Evolutionary conservation across 2,329 filamentous ascomycete genomes (phyloP).

Genomic region (Fusarium sp.): DNA sequence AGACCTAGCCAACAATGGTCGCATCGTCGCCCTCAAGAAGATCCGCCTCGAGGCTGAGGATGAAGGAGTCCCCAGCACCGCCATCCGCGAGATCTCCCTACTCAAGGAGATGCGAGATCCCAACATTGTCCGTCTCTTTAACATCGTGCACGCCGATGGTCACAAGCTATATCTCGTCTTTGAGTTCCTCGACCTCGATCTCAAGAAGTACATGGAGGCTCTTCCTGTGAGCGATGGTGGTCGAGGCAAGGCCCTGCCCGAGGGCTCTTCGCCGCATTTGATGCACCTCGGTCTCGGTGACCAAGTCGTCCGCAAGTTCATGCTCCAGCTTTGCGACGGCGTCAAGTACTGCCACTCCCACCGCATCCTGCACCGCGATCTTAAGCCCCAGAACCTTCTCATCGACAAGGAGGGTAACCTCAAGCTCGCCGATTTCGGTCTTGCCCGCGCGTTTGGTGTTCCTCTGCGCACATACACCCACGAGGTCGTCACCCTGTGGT

Average conservation of each 20-base stretch:
- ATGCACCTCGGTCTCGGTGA: constrained; percentile 79
- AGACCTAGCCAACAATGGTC: constrained; percentile 83
- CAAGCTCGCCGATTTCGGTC: constrained; percentile 90
- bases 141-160: constrained; percentile 94
- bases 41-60: constrained; percentile 95
- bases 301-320: constrained; percentile 91
- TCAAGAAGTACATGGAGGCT: constrained; percentile 97
- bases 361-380: constrained; percentile 86
- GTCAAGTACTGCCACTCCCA: constrained; percentile 91
- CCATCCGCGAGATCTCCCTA: constrained; percentile 93
- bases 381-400: constrained; percentile 91
- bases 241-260: constrained; percentile 85
- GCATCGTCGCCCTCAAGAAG: constrained; percentile 94
- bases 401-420: constrained; percentile 89
- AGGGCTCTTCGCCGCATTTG: constrained; percentile 75
- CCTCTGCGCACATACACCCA: constrained; percentile 93
- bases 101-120: constrained; percentile 95
- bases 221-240: constrained; percentile 87
- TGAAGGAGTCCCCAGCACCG: constrained; percentile 91
- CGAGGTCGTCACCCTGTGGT: constrained; percentile 96
- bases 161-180: constrained; percentile 96
- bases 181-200: constrained; percentile 89
- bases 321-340: constrained; percentile 87
- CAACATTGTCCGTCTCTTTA: constrained; percentile 88
- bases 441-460: constrained; percentile 91